phyloP scores from a whole-genome alignment of 2,329 filamentous ascomycete species.

The Albophoma yamanashiensis region DNA sequence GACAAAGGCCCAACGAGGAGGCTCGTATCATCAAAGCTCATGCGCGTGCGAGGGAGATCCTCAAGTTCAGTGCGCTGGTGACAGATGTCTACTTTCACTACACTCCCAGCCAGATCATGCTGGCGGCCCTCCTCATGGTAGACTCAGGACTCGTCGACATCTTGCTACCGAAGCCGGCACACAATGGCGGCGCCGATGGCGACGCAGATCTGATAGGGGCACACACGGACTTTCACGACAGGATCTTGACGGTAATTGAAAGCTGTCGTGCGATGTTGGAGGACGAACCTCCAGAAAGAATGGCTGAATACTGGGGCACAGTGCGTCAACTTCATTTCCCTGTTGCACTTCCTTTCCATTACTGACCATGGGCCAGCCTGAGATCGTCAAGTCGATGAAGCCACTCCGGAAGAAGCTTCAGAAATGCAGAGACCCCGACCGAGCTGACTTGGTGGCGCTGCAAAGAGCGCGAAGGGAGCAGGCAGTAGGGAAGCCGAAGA shows the following conservation, averaged over 20 bases:
- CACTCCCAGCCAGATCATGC: conserved; percentile 87
- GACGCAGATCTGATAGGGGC: conserved; percentile 11
- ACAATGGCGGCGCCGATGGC: conserved; percentile 16
- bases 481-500: conserved; percentile 33
- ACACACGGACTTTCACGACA: conserved; percentile 26
- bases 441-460: conserved; percentile 59
- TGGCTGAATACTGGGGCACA: conserved; percentile 42
- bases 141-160: conserved; percentile 52
- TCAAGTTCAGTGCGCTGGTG: conserved; percentile 71
- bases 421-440: conserved; percentile 63
- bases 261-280: conserved; percentile 43
- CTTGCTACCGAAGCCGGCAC: conserved; percentile 29
- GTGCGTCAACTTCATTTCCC: conserved; percentile 20
- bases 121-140: conserved; percentile 67
- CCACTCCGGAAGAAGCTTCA: conserved; percentile 59
- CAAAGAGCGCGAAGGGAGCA: conserved; percentile 53
- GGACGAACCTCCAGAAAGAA: conserved; percentile 44
- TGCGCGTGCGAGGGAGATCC: conserved; percentile 57
- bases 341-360: not conserved
- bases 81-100: conserved; percentile 98
- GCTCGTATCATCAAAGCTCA: conserved; percentile 52
- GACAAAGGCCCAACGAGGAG: conserved; percentile 51
- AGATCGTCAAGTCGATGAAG: conserved; percentile 34
- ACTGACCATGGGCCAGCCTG: conserved; percentile 25
- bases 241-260: conserved; percentile 37